A percentile compares a stretch with the other conserved stretches of the same genome.
phyloP scores from a whole-genome alignment of 129 eudicot genomes.

The Logfia minima region DNA sequence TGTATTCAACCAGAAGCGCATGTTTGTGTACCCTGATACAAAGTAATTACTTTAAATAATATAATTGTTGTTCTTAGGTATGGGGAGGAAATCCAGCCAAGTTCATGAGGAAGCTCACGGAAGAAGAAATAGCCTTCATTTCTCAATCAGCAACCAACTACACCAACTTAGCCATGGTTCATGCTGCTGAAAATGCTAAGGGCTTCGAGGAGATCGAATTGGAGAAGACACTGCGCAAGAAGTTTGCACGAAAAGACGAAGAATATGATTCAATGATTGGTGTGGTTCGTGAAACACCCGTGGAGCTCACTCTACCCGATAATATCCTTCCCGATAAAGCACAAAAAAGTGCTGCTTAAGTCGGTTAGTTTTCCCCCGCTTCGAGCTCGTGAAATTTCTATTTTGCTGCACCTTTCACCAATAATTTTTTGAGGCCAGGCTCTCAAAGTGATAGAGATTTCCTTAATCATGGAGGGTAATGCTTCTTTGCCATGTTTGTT shows the following conservation, averaged over 20 bases:
- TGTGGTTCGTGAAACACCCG: conserved; percentile 75
- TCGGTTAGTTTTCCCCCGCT: conserved; percentile 1
- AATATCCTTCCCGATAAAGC: conserved; percentile 54
- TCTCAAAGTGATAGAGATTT: conserved; percentile 36
- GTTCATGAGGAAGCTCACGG: conserved; percentile 92
- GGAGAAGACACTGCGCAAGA: conserved; percentile 80
- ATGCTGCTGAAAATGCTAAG: conserved; percentile 86
- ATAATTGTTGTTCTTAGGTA: conserved; percentile 42
- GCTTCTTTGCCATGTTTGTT: conserved; percentile 30
- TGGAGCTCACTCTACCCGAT: conserved; percentile 63
- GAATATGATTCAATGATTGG: conserved; percentile 82
- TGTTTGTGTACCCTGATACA: neutral
- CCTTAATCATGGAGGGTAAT: conserved; percentile 33
- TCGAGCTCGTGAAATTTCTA: conserved; percentile 2
- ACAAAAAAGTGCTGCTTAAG: conserved; percentile 45
- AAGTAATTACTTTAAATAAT: neutral
- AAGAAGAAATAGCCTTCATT: conserved; percentile 87
- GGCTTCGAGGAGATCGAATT: conserved; percentile 68
- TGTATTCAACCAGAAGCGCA: neutral
- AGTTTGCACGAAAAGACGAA: conserved; percentile 67
- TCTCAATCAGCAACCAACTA: conserved; percentile 84
- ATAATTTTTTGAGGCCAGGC: conserved; percentile 61
- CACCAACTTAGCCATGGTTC: conserved; percentile 75
- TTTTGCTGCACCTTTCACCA: conserved; percentile 33
- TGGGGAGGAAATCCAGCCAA: conserved; percentile 99